Percentiles rank a stretch among this genome's conserved stretches.
Conservation (phyloP, 2,329 filamentous ascomycete species). For the Rhinocladiella mackenziei region DNA sequence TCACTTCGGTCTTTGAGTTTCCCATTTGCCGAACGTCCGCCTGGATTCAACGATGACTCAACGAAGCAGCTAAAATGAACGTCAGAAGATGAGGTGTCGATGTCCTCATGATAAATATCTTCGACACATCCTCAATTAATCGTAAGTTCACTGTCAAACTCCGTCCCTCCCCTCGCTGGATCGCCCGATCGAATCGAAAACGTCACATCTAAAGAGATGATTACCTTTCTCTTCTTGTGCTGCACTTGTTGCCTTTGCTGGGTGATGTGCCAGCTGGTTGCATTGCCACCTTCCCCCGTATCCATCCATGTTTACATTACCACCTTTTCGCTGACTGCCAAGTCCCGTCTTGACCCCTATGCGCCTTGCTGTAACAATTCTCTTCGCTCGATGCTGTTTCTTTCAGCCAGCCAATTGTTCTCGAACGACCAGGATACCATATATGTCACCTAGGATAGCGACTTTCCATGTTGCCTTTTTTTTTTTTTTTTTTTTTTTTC, state of each 20-base stretch:
- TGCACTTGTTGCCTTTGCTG: not conserved
- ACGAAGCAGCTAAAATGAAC: too few relatives aligned
- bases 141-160: too few relatives aligned
- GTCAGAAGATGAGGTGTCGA: too few relatives aligned
- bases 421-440: not conserved
- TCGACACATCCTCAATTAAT: too few relatives aligned
- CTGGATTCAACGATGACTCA: too few relatives aligned
- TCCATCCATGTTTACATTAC: not conserved
- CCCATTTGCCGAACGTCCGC: too few relatives aligned
- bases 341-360: not conserved
- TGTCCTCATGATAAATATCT: too few relatives aligned
- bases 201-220: not conserved
- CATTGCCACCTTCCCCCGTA: not conserved
- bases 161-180: too few relatives aligned
- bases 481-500: conserved; percentile 25
- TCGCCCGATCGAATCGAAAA: too few relatives aligned
- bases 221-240: not conserved
- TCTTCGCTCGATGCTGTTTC: not conserved
- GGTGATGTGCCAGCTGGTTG: not conserved
- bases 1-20: too few relatives aligned
- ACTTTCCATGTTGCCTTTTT: not conserved
- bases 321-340: not conserved
- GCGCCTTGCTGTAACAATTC: not conserved
- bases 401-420: not conserved
- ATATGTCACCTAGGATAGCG: not conserved